Evolutionary conservation across 768 basidiomycete genomes (phyloP), one percentile per base, ranked within the genome.

Genomic region (Tylopilus subfusipes): DNA sequence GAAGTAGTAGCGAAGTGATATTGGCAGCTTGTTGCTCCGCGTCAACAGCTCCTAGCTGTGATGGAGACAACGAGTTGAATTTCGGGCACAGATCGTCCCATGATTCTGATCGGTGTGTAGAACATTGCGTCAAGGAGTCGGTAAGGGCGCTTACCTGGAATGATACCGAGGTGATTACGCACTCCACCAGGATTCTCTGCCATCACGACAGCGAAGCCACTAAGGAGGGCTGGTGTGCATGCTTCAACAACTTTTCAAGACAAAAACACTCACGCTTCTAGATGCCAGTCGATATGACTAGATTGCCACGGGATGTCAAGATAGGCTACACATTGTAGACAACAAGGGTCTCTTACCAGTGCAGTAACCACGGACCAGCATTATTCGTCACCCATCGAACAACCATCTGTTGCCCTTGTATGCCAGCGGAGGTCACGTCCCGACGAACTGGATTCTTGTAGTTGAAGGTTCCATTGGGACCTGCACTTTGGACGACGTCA

Each of bases 331-430:
- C 7, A n/a, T n/a, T n/a, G 9, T 16, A 34, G 6, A 42, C n/a
- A 13, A 46, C 18, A 21, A 49, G 13, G 11, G 18, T 33, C 30
- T 30, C 42, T 29, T 29, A 69, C 68, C 68, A 78, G 53, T 78
- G 77, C 39, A 78, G 55, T 57, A 78, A 70, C 79, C 82, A 84
- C 11, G 80, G 76, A 7, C 86, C 85, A 1, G 83, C 71, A 64
- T 88, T 87, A 58, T 87, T 81, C 3, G 84, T 84, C 19, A 72
- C 68, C 66, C 80, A 86, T 40, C 84, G 77, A 33, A 87, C 69
- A 9, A 77, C 74, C 42, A 79, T 75, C 63, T 76, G 65, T 70
- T 78, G 59, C 60, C 79, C 66, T 19, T 49, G 53, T 43, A 52
- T 62, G 10, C 68, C 66, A 29, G 60, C 42, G 9, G 63, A 63